phyloP scores from a whole-genome alignment of 306 rosid species.

The Trichosanthes cucumerina region DNA sequence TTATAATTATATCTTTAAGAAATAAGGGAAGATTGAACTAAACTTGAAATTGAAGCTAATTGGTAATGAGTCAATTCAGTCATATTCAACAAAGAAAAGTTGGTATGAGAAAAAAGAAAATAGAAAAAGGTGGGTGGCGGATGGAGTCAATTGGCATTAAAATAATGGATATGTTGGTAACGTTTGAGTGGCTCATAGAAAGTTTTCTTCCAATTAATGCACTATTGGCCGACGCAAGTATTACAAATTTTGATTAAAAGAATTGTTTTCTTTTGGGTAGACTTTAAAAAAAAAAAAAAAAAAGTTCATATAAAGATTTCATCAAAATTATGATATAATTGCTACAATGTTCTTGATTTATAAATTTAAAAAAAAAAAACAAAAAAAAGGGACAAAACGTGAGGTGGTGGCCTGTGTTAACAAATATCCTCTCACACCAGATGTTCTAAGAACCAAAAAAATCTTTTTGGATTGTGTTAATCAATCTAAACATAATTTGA shows the following conservation, averaged over 20 bases:
- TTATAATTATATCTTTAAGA: not conserved
- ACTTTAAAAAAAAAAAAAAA: too few relatives aligned
- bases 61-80: slow-evolving; percentile 3
- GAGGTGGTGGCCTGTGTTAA: not conserved
- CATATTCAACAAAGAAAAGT: slow-evolving; percentile 3
- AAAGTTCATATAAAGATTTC: not conserved
- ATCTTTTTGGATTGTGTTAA: too few relatives aligned
- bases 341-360: not conserved
- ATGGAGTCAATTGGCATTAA: not conserved
- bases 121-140: not conserved
- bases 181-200: slow-evolving; percentile 4
- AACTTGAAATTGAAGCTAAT: slow-evolving; percentile 1
- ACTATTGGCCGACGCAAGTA: not conserved
- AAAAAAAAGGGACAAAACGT: too few relatives aligned
- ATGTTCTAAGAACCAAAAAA: too few relatives aligned
- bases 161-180: slow-evolving; percentile 5
- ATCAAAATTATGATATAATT: not conserved
- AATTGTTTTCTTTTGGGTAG: too few relatives aligned
- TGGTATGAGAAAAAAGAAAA: not conserved
- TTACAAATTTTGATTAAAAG: not conserved
- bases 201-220: slow-evolving; percentile 4
- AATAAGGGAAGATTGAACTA: not conserved
- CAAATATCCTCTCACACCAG: too few relatives aligned
- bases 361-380: too few relatives aligned
- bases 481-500: too few relatives aligned